Evolutionary conservation across 148 eudicot species (phyloP).

Genomic region (Rhododendron ovatum): DNA sequence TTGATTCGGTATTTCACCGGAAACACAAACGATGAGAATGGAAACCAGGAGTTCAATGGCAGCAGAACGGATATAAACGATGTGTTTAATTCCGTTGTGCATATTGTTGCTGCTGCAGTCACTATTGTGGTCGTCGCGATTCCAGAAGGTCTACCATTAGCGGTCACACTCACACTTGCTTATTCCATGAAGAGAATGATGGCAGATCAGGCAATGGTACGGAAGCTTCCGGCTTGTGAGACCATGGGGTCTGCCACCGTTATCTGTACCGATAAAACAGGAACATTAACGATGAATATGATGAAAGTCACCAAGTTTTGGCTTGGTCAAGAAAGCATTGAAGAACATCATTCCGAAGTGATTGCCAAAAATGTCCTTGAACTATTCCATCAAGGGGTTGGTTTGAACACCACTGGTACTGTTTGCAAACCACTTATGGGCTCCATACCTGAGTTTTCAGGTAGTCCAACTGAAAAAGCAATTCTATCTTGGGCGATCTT

Average conservation of each 20-base stretch:
- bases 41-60: conserved; percentile 34
- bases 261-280: conserved; percentile 82
- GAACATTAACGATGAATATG: conserved; percentile 74
- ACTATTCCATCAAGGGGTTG: conserved; percentile 59
- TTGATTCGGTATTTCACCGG: conserved; percentile 79
- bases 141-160: conserved; percentile 84
- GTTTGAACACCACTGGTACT: conserved; percentile 70
- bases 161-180: conserved; percentile 84
- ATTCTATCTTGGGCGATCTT: conserved; percentile 73
- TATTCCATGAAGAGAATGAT: conserved; percentile 92
- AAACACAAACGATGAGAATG: conserved; percentile 44
- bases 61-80: conserved; percentile 30
- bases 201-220: conserved; percentile 89
- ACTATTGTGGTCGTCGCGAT: conserved; percentile 89
- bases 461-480: conserved; percentile 90
- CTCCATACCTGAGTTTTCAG: conserved; percentile 49
- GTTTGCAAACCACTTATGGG: conserved; percentile 41
- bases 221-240: conserved; percentile 85
- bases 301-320: conserved; percentile 76
- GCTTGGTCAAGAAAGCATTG: conserved; percentile 47
- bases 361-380: conserved; percentile 32
- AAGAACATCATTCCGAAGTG: conserved; percentile 12
- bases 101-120: conserved; percentile 61
- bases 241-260: conserved; percentile 94
- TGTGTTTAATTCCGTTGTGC: conserved; percentile 46